Evolutionary conservation across 164 flowering plant species (phyloP), one percentile per base, ranked within the genome.

Genomic region (Saururus chinensis): DNA sequence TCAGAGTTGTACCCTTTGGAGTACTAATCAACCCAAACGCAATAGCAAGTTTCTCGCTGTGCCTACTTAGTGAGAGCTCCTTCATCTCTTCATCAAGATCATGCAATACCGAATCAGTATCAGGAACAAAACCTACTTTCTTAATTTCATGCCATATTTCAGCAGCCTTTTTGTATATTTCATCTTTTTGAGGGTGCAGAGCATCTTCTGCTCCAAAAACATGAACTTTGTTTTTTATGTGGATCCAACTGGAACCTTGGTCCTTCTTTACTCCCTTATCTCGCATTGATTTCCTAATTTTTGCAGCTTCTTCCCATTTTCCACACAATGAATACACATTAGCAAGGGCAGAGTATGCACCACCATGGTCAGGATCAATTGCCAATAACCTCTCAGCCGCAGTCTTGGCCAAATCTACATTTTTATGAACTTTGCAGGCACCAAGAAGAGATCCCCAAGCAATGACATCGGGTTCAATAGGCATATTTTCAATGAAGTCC

Each of bases 361-460:
- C 95, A 68, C 91, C 78, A 30, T 92, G 82, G 4, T 72, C 85
- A 4, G 98, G 95, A 1, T 92, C 89, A 40, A 89, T 74, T 7
- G 42, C 71, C 17, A 92, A 84, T 72, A 92, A 62, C 53, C 59
- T 84, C 42, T 87, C 87, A 26, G 91, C 96, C 10, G 95, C 91
- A 42, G 80, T 21, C 64, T 71, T 69, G 9, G 95, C 98, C 25
- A 87, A 66, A 16, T 84, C 89, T 13, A 62, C 66, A 58, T 89
- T 80, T 66, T 84, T 84, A 72, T 85, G 78, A 62, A 82, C 78
- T 68, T 51, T 85, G 57, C 95, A 88, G 67, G 95, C 74, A 51
- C 85, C 75, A 64, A 92, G 77, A 64, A 92, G 89, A n/a, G 98
- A 81, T 63, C 92, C 96, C 98, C 98, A 88, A 52, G 86, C 82